These are phyloP conservation scores for Neurospora sublineolata DNA, from an alignment of 495 filamentous ascomycete genomes.

Conservation along the genomic window DNA sequence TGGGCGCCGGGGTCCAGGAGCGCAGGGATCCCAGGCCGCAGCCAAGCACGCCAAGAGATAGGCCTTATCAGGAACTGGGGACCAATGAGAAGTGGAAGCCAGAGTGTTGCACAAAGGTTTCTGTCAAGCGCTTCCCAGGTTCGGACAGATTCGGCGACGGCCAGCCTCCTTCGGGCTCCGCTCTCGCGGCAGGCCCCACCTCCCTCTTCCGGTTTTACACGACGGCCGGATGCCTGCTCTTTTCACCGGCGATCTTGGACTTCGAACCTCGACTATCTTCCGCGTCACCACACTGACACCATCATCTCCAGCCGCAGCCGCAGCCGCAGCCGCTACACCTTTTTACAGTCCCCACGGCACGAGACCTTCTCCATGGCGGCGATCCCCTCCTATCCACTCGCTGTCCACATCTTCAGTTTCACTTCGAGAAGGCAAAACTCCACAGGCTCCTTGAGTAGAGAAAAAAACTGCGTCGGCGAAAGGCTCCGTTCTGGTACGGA, in stretches of 20 bases:
- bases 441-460: neutral
- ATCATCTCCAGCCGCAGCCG: neutral
- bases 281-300: neutral
- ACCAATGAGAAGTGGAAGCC: constrained; percentile 16
- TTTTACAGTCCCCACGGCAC: neutral
- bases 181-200: neutral
- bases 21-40: neutral
- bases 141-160: constrained; percentile 7
- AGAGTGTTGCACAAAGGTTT: constrained; percentile 15
- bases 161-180: neutral
- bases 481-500: neutral
- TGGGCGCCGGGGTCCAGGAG: too few species aligned
- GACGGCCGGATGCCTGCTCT: neutral
- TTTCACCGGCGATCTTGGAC: neutral
- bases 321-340: neutral
- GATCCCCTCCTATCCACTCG: neutral
- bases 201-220: neutral
- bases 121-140: constrained; percentile 7
- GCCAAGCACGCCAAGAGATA: constrained; percentile 20
- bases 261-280: neutral
- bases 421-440: neutral
- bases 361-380: neutral
- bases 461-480: neutral
- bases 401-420: neutral
- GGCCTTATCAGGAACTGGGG: constrained; percentile 9